Evolutionary conservation across 495 filamentous ascomycete species (phyloP).

Genomic region (Podospora sp.): DNA sequence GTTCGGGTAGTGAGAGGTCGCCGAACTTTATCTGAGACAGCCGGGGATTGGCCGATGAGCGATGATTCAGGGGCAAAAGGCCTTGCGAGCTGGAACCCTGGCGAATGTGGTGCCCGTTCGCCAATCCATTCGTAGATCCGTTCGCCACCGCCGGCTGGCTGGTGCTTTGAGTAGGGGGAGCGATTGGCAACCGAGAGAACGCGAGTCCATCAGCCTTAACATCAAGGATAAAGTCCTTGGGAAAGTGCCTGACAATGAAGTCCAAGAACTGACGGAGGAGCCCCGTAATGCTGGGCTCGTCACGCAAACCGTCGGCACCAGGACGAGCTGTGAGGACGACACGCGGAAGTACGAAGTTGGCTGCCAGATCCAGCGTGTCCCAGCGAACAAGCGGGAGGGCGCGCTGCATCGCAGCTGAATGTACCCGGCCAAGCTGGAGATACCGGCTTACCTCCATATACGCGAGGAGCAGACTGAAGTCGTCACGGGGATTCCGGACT

Average conservation of each 20-base stretch:
- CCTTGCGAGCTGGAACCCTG: conserved; percentile 26
- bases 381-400: conserved; percentile 52
- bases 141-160: conserved; percentile 36
- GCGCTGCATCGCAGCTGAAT: conserved; percentile 48
- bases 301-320: neutral
- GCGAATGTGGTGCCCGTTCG: conserved; percentile 22
- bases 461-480: conserved; percentile 52
- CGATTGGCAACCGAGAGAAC: conserved; percentile 40
- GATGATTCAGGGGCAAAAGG: conserved; percentile 31
- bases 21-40: conserved; percentile 68
- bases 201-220: conserved; percentile 39
- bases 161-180: neutral
- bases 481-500: conserved; percentile 38
- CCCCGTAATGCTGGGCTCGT: conserved; percentile 17
- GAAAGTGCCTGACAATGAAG: conserved; percentile 53
- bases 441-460: conserved; percentile 57
- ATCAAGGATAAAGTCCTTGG: conserved; percentile 53
- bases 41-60: conserved; percentile 46
- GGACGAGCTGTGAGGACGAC: conserved; percentile 27
- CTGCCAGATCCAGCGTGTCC: conserved; percentile 55
- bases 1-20: conserved; percentile 54
- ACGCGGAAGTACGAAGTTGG: conserved; percentile 41
- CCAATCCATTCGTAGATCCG: conserved; percentile 31
- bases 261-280: conserved; percentile 43
- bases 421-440: conserved; percentile 48